Percentiles rank a stretch among this genome's conserved stretches.
These are phyloP conservation scores for Magnusiomyces suaveolens DNA, from an alignment of 1,139 yeast genomes.

Conservation along the genomic window DNA sequence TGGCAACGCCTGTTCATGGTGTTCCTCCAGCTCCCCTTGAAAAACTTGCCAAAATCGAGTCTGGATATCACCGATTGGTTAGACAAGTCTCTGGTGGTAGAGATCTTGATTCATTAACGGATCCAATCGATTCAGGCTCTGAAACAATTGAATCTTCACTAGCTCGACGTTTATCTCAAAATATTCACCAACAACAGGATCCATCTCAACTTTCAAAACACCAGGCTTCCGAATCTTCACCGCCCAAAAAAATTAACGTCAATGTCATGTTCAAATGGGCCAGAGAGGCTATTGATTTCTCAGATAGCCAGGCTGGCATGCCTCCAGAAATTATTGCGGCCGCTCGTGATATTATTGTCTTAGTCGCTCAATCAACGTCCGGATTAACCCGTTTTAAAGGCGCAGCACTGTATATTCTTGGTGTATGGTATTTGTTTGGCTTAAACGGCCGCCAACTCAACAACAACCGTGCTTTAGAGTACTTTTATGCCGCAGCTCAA, in stretches of 20 bases:
- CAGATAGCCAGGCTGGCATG: conserved; percentile 31
- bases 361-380: conserved; percentile 19
- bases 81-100: conserved; percentile 16
- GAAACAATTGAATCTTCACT: not conserved
- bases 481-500: conserved; percentile 27
- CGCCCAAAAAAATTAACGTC: conserved; percentile 18
- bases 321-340: conserved; percentile 20
- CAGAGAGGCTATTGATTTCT: conserved; percentile 33
- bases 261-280: conserved; percentile 34
- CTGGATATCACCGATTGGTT: conserved; percentile 21
- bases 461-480: conserved; percentile 23
- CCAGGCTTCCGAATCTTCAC: conserved; percentile 27
- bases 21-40: conserved; percentile 26
- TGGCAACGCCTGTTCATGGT: conserved; percentile 24
- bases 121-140: not conserved
- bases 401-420: conserved; percentile 27
- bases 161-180: conserved; percentile 1
- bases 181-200: not conserved
- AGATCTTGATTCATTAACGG: conserved; percentile 4
- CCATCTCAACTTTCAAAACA: not conserved
- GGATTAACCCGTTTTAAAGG: conserved; percentile 22
- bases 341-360: conserved; percentile 23
- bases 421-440: conserved; percentile 29
- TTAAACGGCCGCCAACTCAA: conserved; percentile 20
- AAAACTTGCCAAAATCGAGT: conserved; percentile 22